Evolutionary conservation across 2,329 filamentous ascomycete genomes (phyloP), one percentile per base, ranked within the genome.

Genomic region (Aspergillus fijiensis): DNA sequence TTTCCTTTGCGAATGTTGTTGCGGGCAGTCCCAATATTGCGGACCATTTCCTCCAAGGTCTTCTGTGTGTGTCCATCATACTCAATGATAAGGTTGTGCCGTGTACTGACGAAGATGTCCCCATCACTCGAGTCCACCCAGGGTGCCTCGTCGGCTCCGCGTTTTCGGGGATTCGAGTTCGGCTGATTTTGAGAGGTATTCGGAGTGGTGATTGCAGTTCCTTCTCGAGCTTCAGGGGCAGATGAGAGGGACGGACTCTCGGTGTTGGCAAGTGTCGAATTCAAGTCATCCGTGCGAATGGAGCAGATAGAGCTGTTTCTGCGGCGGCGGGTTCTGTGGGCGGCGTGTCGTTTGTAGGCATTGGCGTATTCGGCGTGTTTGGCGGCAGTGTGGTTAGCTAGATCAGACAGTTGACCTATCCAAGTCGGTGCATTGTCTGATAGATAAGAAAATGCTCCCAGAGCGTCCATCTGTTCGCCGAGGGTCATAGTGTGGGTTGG

Each of bases 1-100:
- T 91, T 95, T 55, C 89, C 91, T 76, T 94, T 96, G 52, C 93
- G 88, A 74, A 97, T 88, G 65, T 91, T 82, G 75, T 96, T 96
- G 59, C 93, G 83, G 53, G 89, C 90, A 1, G 86, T 85, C 5
- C 90, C 91, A 39, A 97, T 87, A 58, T 90, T 89, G 63, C 91
- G 88, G 59, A 96, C 92, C 53, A 96, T 79, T 58, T 89, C 83
- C 68, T 96, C 92, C 65, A 97, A 92, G 45, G 89, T 87, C 54
- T 86, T 86, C 72, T 97, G 92, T 3, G 96, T 88, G 63, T 91
- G 88, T 66, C 89, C 91, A 72, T 97, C 93, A 72, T 97, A 97
- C 76, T 92, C 93, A n/a, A 97, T 90, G 47, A 95, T 88, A 51
- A 94, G 88, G 82, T 91, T 89, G 59, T 84, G 88, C 65, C 89